Conservation (phyloP, 2,329 filamentous ascomycete genomes). For the Penicillium sp. region DNA sequence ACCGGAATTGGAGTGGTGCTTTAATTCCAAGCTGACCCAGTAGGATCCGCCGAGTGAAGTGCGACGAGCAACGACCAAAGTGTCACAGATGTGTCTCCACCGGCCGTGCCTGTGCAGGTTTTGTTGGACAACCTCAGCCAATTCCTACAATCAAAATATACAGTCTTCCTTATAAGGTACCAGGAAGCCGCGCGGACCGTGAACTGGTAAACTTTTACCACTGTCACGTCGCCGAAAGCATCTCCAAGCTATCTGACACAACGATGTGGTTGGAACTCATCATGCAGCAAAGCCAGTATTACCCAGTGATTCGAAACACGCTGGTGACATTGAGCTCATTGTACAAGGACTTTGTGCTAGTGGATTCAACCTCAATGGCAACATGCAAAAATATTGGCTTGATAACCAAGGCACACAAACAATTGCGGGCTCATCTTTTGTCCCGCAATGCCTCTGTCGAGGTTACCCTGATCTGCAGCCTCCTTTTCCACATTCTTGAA, state of each 20-base stretch:
- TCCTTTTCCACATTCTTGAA: constrained; percentile 30
- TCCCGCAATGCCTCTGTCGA: constrained; percentile 17
- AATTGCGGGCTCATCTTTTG: background rate
- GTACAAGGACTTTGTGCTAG: background rate
- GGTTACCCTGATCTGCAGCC: constrained; percentile 27
- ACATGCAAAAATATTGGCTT: background rate
- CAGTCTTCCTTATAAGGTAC: constrained; percentile 9
- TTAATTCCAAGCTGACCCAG: background rate
- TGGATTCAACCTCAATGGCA: background rate
- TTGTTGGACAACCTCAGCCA: background rate
- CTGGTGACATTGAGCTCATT: background rate
- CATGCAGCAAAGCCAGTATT: background rate
- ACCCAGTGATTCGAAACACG: background rate
- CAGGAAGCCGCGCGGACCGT: constrained; percentile 25
- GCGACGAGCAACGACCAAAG: constrained; percentile 27
- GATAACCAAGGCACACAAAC: background rate
- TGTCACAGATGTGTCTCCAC: constrained; percentile 26
- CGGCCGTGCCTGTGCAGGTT: constrained; percentile 27
- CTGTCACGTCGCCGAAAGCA: constrained; percentile 15
- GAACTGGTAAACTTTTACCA: constrained; percentile 28
- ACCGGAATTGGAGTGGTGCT: background rate
- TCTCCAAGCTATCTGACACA: constrained; percentile 19
- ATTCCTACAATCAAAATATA: background rate
- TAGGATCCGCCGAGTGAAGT: constrained; percentile 25
- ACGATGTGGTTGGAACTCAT: background rate